phyloP scores from a whole-genome alignment of 225 moss, liverwort and hornwort species.

The Pleurozium schreberi region DNA sequence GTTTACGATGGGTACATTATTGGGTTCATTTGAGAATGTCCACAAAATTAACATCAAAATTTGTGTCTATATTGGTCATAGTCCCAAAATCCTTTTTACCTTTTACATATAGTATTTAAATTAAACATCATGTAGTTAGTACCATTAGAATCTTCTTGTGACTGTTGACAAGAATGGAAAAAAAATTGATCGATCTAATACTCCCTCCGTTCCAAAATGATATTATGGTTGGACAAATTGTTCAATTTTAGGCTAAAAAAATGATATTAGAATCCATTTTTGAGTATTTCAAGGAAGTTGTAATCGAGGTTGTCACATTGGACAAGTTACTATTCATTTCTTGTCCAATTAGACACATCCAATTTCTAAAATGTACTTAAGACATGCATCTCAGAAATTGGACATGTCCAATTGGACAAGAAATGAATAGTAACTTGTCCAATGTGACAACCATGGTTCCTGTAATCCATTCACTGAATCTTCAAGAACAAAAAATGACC shows the following conservation, averaged over 20 bases:
- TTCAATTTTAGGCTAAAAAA: not conserved
- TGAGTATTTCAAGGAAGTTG: not conserved
- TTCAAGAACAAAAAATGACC: not conserved
- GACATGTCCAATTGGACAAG: too few species aligned
- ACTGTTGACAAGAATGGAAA: not conserved
- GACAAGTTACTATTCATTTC: too few species aligned
- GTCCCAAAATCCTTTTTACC: not conserved
- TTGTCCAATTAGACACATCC: too few species aligned
- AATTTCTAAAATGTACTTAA: too few species aligned
- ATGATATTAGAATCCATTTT: accelerated
- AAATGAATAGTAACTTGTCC: too few species aligned
- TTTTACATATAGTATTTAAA: too few species aligned
- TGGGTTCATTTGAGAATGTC: not conserved
- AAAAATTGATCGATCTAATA: too few species aligned
- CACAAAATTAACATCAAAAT: not conserved
- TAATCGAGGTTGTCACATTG: too few species aligned
- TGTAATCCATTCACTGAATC: not conserved
- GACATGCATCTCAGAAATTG: too few species aligned
- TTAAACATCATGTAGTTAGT: too few species aligned
- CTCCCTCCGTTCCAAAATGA: not conserved
- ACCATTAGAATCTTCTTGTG: too few species aligned
- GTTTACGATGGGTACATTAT: not conserved
- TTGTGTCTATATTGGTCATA: not conserved
- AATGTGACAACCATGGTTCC: too few species aligned
- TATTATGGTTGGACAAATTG: not conserved